Conservation (phyloP, 139 green algal species). For the Closterium sp. region DNA sequence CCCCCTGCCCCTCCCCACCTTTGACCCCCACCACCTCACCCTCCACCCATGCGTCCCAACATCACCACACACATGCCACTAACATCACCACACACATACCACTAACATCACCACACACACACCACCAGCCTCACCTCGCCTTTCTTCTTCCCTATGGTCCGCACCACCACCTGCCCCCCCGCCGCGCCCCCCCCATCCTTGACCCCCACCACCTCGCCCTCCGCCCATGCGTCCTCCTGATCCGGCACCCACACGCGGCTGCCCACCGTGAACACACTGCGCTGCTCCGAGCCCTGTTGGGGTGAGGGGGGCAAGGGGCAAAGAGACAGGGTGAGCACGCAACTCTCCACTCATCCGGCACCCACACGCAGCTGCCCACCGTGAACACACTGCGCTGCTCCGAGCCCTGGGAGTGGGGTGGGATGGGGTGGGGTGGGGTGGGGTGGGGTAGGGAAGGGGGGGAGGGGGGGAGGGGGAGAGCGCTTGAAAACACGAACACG, state of each 20-base stretch:
- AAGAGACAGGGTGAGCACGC: too few relatives aligned
- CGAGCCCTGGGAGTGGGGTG: too few relatives aligned
- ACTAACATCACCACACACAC: too few relatives aligned
- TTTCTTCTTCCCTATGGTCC: background rate
- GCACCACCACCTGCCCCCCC: background rate
- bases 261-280: background rate
- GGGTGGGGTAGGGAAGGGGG: too few relatives aligned
- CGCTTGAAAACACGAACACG: too few relatives aligned
- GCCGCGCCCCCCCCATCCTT: background rate
- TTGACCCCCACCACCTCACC: background rate
- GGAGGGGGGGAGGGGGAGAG: too few relatives aligned
- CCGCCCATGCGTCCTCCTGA: conserved; percentile 10
- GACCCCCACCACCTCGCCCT: conserved; percentile 4
- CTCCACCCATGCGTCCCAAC: too few relatives aligned
- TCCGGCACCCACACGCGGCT: conserved; percentile 27
- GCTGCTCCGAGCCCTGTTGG: background rate
- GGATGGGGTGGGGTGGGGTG: too few relatives aligned
- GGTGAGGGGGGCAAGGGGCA: too few relatives aligned
- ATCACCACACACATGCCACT: too few relatives aligned
- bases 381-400: too few relatives aligned
- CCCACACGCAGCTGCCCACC: background rate
- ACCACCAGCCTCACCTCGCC: background rate
- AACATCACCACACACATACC: too few relatives aligned
- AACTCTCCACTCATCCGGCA: conserved; percentile 7
- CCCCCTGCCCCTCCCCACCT: background rate